These are phyloP conservation scores for Calycina herbarum DNA, from an alignment of 2,329 filamentous ascomycete species.

Conservation along the genomic window DNA sequence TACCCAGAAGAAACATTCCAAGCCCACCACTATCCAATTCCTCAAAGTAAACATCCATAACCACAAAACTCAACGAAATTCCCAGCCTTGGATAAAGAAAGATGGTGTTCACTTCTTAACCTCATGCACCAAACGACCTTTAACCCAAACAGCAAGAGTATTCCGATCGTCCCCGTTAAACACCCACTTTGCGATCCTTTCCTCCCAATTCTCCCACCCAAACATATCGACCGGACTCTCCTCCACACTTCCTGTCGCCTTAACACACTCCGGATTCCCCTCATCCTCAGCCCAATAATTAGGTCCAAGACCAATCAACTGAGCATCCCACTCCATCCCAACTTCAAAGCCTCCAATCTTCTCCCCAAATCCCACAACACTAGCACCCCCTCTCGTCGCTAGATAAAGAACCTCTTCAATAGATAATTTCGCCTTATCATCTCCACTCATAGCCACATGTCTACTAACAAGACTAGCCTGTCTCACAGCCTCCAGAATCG, in stretches of 20 bases:
- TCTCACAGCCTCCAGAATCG: slow-evolving; percentile 78
- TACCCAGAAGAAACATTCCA: neutral
- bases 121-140: slow-evolving; percentile 75
- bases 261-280: slow-evolving; percentile 18
- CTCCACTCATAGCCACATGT: slow-evolving; percentile 60
- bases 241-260: slow-evolving; percentile 29
- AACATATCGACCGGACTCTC: slow-evolving; percentile 80
- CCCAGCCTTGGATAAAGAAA: neutral
- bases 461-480: slow-evolving; percentile 79
- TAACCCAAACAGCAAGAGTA: slow-evolving; percentile 85
- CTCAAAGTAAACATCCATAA: neutral
- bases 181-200: slow-evolving; percentile 89
- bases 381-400: slow-evolving; percentile 83
- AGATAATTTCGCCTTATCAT: slow-evolving; percentile 63
- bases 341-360: slow-evolving; percentile 79
- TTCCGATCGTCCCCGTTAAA: slow-evolving; percentile 93
- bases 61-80: neutral
- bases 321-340: slow-evolving; percentile 89
- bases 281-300: slow-evolving; percentile 43
- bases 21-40: neutral
- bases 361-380: slow-evolving; percentile 71
- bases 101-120: slow-evolving; percentile 1
- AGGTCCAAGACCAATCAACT: slow-evolving; percentile 67
- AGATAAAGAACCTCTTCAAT: slow-evolving; percentile 86
- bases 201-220: slow-evolving; percentile 86